These are phyloP conservation scores for Inga oerstediana DNA, from an alignment of 306 rosid genomes.

Conservation along the genomic window DNA sequence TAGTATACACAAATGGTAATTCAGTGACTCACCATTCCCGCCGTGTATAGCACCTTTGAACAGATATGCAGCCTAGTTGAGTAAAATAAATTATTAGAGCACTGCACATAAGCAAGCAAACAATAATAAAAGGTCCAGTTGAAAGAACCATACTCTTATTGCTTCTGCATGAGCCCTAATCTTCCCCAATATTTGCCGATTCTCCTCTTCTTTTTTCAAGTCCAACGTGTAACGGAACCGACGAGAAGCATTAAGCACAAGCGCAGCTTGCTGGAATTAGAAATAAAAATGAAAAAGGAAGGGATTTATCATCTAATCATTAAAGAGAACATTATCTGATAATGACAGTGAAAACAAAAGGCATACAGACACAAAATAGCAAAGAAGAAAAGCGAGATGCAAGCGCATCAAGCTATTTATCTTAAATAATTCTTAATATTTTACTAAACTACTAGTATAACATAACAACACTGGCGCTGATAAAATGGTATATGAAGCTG, in stretches of 20 bases:
- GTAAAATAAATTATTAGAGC: conserved; percentile 35
- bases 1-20: conserved; percentile 23
- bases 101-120: conserved; percentile 9
- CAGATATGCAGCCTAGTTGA: conserved; percentile 77
- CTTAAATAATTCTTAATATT: no score
- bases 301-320: neutral
- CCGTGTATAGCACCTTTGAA: conserved; percentile 55
- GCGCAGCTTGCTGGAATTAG: conserved; percentile 83
- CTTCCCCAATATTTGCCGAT: conserved; percentile 62
- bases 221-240: conserved; percentile 98
- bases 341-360: conserved; percentile 13
- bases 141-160: conserved; percentile 58
- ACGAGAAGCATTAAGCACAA: conserved; percentile 98
- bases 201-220: conserved; percentile 93
- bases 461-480: no score
- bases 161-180: conserved; percentile 87
- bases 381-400: no score
- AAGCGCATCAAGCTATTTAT: no score
- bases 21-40: conserved; percentile 54
- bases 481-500: no score
- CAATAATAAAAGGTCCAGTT: conserved; percentile 31
- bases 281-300: neutral
- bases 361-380: conserved; percentile 4
- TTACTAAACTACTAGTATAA: no score
- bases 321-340: neutral